phyloP scores from a whole-genome alignment of 257 asterid genomes.

The Scutellaria galericulata region DNA sequence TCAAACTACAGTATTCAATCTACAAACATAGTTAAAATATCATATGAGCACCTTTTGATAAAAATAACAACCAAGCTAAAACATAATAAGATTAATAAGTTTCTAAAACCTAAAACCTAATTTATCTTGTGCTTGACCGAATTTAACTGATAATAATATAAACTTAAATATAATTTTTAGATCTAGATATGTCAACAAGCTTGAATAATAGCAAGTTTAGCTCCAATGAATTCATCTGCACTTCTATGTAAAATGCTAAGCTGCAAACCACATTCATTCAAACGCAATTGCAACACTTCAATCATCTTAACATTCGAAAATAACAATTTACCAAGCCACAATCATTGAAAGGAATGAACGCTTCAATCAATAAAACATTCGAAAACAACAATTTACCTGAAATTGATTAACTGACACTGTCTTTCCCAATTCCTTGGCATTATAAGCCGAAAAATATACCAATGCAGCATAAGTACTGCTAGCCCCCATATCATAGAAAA shows the following conservation, averaged over 20 bases:
- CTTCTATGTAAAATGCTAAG: conserved; percentile 3
- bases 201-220: too few relatives aligned
- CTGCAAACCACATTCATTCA: not conserved
- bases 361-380: not conserved
- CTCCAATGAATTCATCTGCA: not conserved
- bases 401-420: conserved; percentile 83
- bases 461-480: conserved; percentile 92
- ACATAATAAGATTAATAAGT: not conserved
- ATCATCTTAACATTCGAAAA: not conserved
- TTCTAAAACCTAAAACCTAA: not conserved
- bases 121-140: too few relatives aligned
- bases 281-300: not conserved
- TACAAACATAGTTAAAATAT: not conserved
- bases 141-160: too few relatives aligned
- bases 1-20: not conserved
- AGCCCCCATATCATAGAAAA: conserved; percentile 97
- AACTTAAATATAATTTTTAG: not conserved
- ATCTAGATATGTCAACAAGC: too few relatives aligned
- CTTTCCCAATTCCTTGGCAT: conserved; percentile 81
- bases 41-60: not conserved
- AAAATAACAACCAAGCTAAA: not conserved
- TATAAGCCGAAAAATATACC: conserved; percentile 89
- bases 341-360: conserved; percentile 1
- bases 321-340: conserved; percentile 9
- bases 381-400: conserved; percentile 59